phyloP scores from a whole-genome alignment of 2,329 filamentous ascomycete genomes.

The Ceratocystis alfenasii region DNA sequence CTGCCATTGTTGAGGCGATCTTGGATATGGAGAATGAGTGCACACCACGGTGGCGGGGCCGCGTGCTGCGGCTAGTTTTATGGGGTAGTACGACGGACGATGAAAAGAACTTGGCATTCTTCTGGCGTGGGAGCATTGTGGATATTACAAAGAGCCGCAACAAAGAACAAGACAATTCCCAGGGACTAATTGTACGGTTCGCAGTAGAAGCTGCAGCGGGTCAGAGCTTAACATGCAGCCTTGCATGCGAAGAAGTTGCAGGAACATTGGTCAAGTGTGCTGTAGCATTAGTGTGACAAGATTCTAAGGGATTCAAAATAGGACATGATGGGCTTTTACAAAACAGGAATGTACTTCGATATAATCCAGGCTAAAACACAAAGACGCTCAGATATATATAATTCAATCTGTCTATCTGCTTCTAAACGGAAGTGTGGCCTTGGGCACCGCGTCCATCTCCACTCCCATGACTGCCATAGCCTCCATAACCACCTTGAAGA shows the following conservation, averaged over 20 bases:
- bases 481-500: constrained; percentile 45
- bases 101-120: constrained; percentile 54
- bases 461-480: constrained; percentile 51
- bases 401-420: neutral
- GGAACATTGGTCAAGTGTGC: constrained; percentile 37
- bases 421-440: neutral
- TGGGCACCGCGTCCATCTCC: constrained; percentile 33
- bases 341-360: neutral
- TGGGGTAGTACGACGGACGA: constrained; percentile 1
- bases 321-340: neutral
- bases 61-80: constrained; percentile 51
- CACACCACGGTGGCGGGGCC: constrained; percentile 50
- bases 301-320: neutral
- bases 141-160: constrained; percentile 41
- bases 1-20: constrained; percentile 42
- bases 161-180: neutral
- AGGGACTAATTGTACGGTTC: constrained; percentile 22
- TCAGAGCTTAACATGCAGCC: constrained; percentile 51
- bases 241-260: constrained; percentile 78
- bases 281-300: neutral
- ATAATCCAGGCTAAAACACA: neutral
- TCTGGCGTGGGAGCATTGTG: constrained; percentile 49
- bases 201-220: constrained; percentile 40
- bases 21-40: constrained; percentile 60
- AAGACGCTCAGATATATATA: neutral